Percentiles rank a stretch among this genome's conserved stretches.
These are phyloP conservation scores for Bromus sterilis DNA, from an alignment of 176 grass and related monocot genomes.

Conservation along the genomic window DNA sequence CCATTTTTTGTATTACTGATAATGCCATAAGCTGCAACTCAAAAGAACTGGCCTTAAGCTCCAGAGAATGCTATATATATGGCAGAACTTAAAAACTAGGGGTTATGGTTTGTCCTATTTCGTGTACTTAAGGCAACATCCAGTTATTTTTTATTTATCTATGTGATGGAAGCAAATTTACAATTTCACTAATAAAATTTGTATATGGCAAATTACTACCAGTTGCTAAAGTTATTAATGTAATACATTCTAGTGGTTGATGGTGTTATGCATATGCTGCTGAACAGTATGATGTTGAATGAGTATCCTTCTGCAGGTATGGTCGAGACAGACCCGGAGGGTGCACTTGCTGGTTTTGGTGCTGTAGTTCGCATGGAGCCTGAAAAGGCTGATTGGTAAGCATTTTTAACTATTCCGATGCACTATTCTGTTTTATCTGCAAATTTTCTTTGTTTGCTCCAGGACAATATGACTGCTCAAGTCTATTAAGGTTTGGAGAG, in stretches of 20 bases:
- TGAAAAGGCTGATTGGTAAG: slow-evolving; percentile 94
- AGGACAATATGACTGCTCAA: neutral
- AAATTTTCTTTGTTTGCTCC: neutral
- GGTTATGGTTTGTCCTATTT: neutral
- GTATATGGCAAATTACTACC: neutral
- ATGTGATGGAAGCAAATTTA: neutral
- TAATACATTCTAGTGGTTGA: slow-evolving; percentile 1
- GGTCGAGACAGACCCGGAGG: slow-evolving; percentile 91
- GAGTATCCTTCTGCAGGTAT: slow-evolving; percentile 48
- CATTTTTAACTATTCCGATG: neutral
- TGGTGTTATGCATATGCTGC: neutral
- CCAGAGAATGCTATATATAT: neutral
- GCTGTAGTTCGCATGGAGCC: slow-evolving; percentile 91
- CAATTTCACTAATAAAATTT: neutral
- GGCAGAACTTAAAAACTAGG: neutral
- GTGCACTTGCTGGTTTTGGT: slow-evolving; percentile 88
- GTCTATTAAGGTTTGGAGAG: neutral
- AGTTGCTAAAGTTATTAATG: slow-evolving; percentile 1
- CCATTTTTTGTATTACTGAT: too few relatives aligned
- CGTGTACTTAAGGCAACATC: neutral
- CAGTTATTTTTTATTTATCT: neutral
- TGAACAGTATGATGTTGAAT: neutral
- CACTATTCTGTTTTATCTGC: neutral
- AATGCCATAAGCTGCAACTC: too few relatives aligned
- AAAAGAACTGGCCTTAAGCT: too few relatives aligned